Conservation (phyloP, 352 stramenopile species). For the Phytophthora palmivora region DNA sequence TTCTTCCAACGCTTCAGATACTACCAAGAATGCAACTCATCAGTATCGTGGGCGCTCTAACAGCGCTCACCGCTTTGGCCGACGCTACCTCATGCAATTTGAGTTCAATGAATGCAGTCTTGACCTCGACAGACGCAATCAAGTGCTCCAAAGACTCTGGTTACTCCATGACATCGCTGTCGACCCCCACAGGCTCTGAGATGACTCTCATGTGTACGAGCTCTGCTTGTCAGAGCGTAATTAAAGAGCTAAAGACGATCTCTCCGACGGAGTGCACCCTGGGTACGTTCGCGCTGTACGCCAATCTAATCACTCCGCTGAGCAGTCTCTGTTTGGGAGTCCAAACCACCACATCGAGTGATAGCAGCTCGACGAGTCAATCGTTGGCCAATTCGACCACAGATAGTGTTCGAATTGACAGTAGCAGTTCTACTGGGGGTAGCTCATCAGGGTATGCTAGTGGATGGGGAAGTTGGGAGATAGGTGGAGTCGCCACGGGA, state of each 20-base stretch:
- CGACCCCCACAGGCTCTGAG: slow-evolving; percentile 26
- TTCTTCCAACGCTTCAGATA: too few species aligned
- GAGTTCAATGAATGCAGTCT: slow-evolving; percentile 25
- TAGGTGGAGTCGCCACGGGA: too few species aligned
- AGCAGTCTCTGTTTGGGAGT: slow-evolving; percentile 31
- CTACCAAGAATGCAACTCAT: too few species aligned
- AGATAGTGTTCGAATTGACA: too few species aligned
- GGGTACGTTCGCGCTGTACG: slow-evolving; percentile 38
- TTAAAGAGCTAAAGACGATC: slow-evolving; percentile 22
- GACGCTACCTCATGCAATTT: slow-evolving; percentile 38
- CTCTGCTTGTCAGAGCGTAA: slow-evolving; percentile 33
- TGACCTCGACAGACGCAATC: slow-evolving; percentile 27
- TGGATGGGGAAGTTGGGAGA: too few species aligned
- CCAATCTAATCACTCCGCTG: slow-evolving; percentile 37
- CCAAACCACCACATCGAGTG: too few species aligned
- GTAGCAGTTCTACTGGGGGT: too few species aligned
- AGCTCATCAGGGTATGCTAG: too few species aligned
- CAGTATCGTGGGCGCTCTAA: too few species aligned
- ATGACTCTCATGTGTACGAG: slow-evolving; percentile 40
- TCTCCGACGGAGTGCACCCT: slow-evolving; percentile 40
- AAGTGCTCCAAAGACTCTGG: slow-evolving; percentile 35
- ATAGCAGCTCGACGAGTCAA: too few species aligned
- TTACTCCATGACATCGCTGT: slow-evolving; percentile 39
- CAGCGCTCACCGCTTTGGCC: slow-evolving; percentile 20
- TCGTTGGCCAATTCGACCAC: too few species aligned